Evolutionary conservation across 2,329 filamentous ascomycete species (phyloP), one percentile per base, ranked within the genome.

Genomic region (Pyrenochaeta sp.): DNA sequence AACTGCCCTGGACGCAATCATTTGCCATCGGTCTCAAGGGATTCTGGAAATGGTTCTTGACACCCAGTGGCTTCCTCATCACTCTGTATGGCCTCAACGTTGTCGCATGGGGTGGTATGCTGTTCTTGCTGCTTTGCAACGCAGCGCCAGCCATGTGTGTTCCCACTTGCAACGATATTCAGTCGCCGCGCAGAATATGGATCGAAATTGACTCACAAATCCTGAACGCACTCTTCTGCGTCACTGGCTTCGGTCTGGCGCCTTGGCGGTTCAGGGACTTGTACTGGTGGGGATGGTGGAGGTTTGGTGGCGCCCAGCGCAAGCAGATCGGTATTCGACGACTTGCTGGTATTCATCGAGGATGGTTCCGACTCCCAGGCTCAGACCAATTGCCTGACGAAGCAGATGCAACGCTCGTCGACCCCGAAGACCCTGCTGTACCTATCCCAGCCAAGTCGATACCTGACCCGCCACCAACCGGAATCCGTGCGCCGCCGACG

Each of bases 81-180:
- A 90, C 87, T 2, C 73, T 96, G 5, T 96, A 96, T 74, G 87
- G 89, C 11, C 82, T 95, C 51, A 93, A 94, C 60, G 84, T 96
- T 17, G 85, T 96, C 9, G 92, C 90, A 0, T 96, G 92, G 92
- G 92, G 92, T 45, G 91, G 90, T 52, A 96, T 96, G 92, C 82
- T 96, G 30, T 96, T 96, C 76, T 79, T 96, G 15, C 81, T 97
- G 2, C 85, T 96, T 21, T 90, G 88, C 79, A 91, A 92, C 66
- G 91, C 82, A 20, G 80, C 85, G 2, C 87, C 88, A 6, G 85
- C 86, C 54, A 92, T 92, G 90, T 92, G 91, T 79, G 72, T 78
- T 71, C 74, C 78, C 82, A 63, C 87, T 83, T 94, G 90, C 78
- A 83, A 90, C 69, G 81, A 90, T 61, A 87, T 91, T 70, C 80